These are phyloP conservation scores for Xerocomellus dryophilus DNA, from an alignment of 768 basidiomycete species.

Conservation along the genomic window DNA sequence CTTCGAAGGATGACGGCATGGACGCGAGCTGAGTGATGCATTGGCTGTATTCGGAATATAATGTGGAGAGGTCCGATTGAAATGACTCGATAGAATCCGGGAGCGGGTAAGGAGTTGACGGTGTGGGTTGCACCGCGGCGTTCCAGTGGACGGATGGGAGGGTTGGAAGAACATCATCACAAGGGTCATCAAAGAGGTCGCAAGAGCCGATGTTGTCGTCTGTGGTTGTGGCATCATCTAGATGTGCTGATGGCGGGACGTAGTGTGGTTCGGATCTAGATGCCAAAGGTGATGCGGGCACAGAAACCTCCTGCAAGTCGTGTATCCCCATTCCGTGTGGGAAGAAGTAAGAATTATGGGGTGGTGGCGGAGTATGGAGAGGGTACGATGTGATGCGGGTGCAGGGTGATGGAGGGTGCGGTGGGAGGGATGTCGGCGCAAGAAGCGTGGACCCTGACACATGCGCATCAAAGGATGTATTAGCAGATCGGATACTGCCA, in stretches of 20 bases:
- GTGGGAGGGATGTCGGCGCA: conserved; percentile 3
- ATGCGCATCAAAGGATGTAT: conserved; percentile 7
- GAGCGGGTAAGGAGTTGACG: not conserved
- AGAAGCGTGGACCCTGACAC: conserved; percentile 17
- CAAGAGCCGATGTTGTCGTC: conserved; percentile 1
- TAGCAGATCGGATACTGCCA: conserved; percentile 4
- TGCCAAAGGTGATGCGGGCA: not conserved
- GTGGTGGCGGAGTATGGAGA: not conserved
- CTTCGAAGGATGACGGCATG: conserved; percentile 33
- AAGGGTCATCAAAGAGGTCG: conserved; percentile 15
- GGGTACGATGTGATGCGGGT: conserved; percentile 8
- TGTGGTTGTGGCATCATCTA: conserved; percentile 5
- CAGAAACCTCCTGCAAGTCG: conserved; percentile 16
- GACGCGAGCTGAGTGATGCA: conserved; percentile 45
- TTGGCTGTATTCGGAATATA: conserved; percentile 50
- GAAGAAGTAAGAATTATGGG: conserved; percentile 13
- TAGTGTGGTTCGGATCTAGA: conserved; percentile 19
- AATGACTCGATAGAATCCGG: conserved; percentile 31
- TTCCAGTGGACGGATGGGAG: conserved; percentile 29
- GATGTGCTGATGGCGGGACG: conserved; percentile 7
- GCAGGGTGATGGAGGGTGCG: conserved; percentile 2
- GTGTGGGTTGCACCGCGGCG: conserved; percentile 17
- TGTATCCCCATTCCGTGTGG: conserved; percentile 6
- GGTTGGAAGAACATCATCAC: conserved; percentile 7
- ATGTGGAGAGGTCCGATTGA: conserved; percentile 37